These are phyloP conservation scores for Microdochium bolleyi DNA, from an alignment of 2,329 filamentous ascomycete species.

Conservation along the genomic window DNA sequence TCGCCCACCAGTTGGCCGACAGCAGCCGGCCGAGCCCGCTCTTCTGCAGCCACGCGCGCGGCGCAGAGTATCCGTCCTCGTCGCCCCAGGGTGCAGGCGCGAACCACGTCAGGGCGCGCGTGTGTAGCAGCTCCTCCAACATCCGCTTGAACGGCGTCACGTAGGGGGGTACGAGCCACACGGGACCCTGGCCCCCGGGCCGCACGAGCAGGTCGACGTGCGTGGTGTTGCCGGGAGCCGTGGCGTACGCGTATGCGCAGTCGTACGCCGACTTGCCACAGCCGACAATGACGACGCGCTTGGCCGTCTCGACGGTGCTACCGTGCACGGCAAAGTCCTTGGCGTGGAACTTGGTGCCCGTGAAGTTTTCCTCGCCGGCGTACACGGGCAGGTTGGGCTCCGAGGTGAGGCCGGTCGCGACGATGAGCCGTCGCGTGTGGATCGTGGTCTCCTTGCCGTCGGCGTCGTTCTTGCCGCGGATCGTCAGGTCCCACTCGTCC, in stretches of 20 bases:
- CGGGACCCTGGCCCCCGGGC: constrained; percentile 45
- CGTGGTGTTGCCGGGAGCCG: constrained; percentile 29
- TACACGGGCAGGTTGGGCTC: constrained; percentile 46
- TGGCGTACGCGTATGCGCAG: constrained; percentile 49
- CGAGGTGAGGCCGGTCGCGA: constrained; percentile 55
- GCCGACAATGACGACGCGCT: constrained; percentile 46
- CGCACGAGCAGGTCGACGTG: constrained; percentile 51
- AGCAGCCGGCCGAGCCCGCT: constrained; percentile 53
- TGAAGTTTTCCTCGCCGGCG: constrained; percentile 39
- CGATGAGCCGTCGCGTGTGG: constrained; percentile 40
- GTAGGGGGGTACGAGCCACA: constrained; percentile 42
- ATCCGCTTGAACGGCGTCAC: constrained; percentile 41
- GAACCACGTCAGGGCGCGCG: constrained; percentile 64
- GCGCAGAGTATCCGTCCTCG: constrained; percentile 48
- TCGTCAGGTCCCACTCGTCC: constrained; percentile 23
- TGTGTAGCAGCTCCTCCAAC: constrained; percentile 43
- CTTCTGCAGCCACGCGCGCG: constrained; percentile 48
- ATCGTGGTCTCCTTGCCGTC: constrained; percentile 4
- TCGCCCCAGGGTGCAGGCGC: constrained; percentile 66
- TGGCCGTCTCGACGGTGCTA: constrained; percentile 21
- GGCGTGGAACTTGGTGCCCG: constrained; percentile 47
- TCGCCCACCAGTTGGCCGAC: constrained; percentile 41
- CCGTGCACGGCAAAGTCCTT: constrained; percentile 34
- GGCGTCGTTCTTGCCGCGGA: not conserved
- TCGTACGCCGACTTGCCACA: constrained; percentile 57